Evolutionary conservation across 73 alveolate genomes (phyloP).

Genomic region (Paramecium biaurelia): DNA sequence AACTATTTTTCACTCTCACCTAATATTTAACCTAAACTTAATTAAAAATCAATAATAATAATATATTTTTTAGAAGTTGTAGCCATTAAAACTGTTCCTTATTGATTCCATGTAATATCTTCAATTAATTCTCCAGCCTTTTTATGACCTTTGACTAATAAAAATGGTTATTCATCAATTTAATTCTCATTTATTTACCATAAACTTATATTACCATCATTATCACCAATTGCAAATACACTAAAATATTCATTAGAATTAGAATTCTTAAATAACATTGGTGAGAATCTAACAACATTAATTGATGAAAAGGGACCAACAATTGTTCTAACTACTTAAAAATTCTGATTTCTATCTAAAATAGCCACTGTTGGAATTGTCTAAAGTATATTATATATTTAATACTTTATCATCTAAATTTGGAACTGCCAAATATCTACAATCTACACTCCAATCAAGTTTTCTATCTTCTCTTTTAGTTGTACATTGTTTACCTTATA

Average conservation of each 20-base stretch:
- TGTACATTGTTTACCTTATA: neutral
- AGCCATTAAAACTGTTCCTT: constrained; percentile 47
- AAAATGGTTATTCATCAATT: constrained; percentile 14
- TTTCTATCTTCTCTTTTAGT: constrained; percentile 63
- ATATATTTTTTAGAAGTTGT: constrained; percentile 58
- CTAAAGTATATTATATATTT: neutral
- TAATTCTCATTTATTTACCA: constrained; percentile 43
- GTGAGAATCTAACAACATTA: constrained; percentile 41
- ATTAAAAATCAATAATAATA: neutral
- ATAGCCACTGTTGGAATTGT: constrained; percentile 41
- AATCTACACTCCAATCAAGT: constrained; percentile 64
- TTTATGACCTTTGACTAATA: constrained; percentile 3
- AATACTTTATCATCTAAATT: constrained; percentile 57
- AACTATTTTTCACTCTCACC: neutral
- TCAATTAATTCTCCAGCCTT: constrained; percentile 55
- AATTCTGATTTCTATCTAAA: constrained; percentile 43
- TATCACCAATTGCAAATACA: constrained; percentile 60
- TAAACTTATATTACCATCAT: constrained; percentile 57
- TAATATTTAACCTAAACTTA: constrained; percentile 32
- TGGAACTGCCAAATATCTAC: constrained; percentile 52
- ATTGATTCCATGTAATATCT: constrained; percentile 47
- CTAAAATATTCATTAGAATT: constrained; percentile 28
- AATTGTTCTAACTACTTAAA: constrained; percentile 36
- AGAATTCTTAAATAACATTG: neutral
- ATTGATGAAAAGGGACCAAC: constrained; percentile 64